Evolutionary conservation across 257 asterid species (phyloP).

Genomic region (Solanum neorickii): DNA sequence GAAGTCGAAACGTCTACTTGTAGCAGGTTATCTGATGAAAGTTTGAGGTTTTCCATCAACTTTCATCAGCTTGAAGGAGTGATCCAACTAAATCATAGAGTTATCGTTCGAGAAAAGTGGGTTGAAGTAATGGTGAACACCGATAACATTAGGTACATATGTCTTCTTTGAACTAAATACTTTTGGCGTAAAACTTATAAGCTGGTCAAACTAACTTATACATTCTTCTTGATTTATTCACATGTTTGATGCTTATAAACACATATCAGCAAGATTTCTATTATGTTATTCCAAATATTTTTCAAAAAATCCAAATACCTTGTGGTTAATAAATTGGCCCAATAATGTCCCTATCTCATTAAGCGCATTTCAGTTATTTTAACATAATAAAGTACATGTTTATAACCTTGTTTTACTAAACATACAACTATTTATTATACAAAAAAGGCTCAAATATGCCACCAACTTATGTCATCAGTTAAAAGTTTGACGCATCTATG

Average conservation of each 20-base stretch:
- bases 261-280: neutral
- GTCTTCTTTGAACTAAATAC: neutral
- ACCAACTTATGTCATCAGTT: too few relatives aligned
- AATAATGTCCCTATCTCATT: too few relatives aligned
- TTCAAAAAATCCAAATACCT: too few relatives aligned
- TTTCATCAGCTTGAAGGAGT: conserved; percentile 77
- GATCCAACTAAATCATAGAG: conserved; percentile 52
- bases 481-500: too few relatives aligned
- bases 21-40: conserved; percentile 35
- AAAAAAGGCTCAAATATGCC: too few relatives aligned
- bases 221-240: neutral
- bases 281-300: neutral
- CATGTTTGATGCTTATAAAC: neutral
- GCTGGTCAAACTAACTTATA: neutral
- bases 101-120: conserved; percentile 41
- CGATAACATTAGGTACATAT: conserved; percentile 57
- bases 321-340: too few relatives aligned
- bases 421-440: too few relatives aligned
- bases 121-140: conserved; percentile 54
- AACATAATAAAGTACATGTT: too few relatives aligned
- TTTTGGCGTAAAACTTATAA: neutral
- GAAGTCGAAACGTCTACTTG: conserved; percentile 23
- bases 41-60: conserved; percentile 50
- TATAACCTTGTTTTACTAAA: too few relatives aligned
- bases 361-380: too few relatives aligned